A percentile compares a stretch with the other conserved stretches of the same genome.
Evolutionary conservation across 176 grass and related monocot species (phyloP).

Genomic region (Alloteropsis semialata): DNA sequence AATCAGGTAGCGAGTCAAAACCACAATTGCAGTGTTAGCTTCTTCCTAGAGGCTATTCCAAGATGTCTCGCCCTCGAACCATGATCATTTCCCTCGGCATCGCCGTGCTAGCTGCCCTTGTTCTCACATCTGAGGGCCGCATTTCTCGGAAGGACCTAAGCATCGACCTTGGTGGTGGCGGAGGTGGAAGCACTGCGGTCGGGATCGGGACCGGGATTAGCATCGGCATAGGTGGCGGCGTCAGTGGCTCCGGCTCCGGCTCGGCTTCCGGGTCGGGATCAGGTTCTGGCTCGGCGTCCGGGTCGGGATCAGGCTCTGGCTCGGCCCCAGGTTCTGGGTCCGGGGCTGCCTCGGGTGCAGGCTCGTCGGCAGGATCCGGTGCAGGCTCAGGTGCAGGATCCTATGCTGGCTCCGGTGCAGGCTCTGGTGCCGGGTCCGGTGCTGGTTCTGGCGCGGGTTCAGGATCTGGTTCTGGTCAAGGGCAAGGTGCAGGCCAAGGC

Average conservation of each 20-base stretch:
- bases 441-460: neutral
- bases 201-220: neutral
- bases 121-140: slow-evolving; percentile 1
- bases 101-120: slow-evolving; percentile 17
- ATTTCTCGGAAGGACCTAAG: slow-evolving; percentile 27
- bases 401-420: neutral
- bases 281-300: neutral
- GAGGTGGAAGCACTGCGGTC: neutral
- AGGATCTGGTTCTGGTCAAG: slow-evolving; percentile 15
- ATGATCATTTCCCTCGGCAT: slow-evolving; percentile 2
- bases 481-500: slow-evolving; percentile 17
- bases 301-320: neutral
- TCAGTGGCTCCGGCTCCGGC: neutral
- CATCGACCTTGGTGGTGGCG: slow-evolving; percentile 12
- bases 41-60: neutral
- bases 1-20: neutral
- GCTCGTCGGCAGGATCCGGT: neutral
- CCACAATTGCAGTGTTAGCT: neutral
- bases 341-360: neutral
- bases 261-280: neutral
- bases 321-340: neutral
- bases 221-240: slow-evolving; percentile 35
- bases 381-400: neutral
- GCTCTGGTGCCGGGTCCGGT: slow-evolving; percentile 11
- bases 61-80: neutral